Evolutionary conservation across 2,329 filamentous ascomycete species (phyloP), one percentile per base, ranked within the genome.

Genomic region (Arthrobotrys musiformis): DNA sequence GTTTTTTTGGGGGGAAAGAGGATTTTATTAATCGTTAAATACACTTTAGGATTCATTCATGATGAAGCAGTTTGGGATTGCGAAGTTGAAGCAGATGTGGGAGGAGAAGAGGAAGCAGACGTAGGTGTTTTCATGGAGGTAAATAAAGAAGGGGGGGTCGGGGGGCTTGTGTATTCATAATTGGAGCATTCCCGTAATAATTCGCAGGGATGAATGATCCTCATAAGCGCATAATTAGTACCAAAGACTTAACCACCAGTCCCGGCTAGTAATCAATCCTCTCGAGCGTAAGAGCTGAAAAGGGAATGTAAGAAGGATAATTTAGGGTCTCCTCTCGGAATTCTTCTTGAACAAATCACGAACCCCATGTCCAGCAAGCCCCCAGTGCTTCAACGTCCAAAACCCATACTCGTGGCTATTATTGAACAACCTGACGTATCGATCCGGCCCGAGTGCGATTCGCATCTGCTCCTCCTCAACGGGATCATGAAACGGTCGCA

Each of bases 1-100:
- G n/a, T 42, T 40, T 15, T 40, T 40, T 40, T 15, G 11, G 22
- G n/a, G 19, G 26, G 17, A 17, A 11, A 33, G 28, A n/a, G 5
- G 24, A 15, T 24, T 28, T 58, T 63, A 60, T 46, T 37, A 54
- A 58, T 28, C 2, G n/a, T 42, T 35, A 17, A 9, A 30, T 62
- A 35, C 19, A 44, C 22, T 50, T 22, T 54, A 79, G 78, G 78
- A 79, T 76, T 63, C 56, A 7, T 77, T 64, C 33, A 79, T 78
- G 78, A 78, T 63, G 50, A 48, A 40, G n/a, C 50, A 46, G 11
- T 79, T 73, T 46, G 78, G 78, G 17, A 62, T 79, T 30, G 24
- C 35, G 22, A 72, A 77, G 42, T 48, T 79, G 35, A 67, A 54
- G 63, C 54, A 64, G 5, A 69, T 79, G 22, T 70, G 60, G 78